Base-by-base conservation (phyloP, 345 rosid genomes). In the Brassica rapa region DNA sequence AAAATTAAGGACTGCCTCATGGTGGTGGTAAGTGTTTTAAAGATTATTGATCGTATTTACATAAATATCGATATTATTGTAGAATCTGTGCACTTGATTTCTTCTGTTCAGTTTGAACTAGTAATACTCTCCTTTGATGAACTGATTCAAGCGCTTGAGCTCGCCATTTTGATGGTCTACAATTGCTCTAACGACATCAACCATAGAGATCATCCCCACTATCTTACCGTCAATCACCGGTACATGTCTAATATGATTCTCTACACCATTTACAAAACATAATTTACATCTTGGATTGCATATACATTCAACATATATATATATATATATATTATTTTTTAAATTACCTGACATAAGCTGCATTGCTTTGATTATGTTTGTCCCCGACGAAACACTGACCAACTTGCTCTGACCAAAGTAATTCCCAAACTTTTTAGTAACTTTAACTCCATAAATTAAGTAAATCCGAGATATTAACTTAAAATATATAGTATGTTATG, bases 121-220 rank as follows among this genome's bases (percentile, higher is more conserved):
- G 49, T 86, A 89, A 82, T 89, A 94, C 0, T 92, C 89, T 81
- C 97, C 97, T 86, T 78, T 83, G 55, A 90, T 94, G 84, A 86
- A 94, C 46, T 84, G 92, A n/a, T 92, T 92, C 83, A 92, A 82
- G 43, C 91, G 86, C 83, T 81, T 89, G 39, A 92, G 64, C 83
- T 94, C 96, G 29, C 92, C 88, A 23, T 69, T 84, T 77, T 94
- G 97, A 84, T 94, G 97, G 56, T 91, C 93, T n/a, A 94, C 93
- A 33, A 88, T 87, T 8, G 92, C 89, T 76, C 83, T 80, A 33
- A 92, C 92, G 16, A 94, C 95, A 77, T 92, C 97, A 53, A 87
- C 97, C 5, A 92, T 87, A 3, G 97, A 94, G 69, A 92, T 39
- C 90, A 92, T 84, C 67, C 98, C 98, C 0, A 88, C 89, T 57